Evolutionary conservation across 768 basidiomycete genomes (phyloP).

Genomic region (Collybiopsis luxurians): DNA sequence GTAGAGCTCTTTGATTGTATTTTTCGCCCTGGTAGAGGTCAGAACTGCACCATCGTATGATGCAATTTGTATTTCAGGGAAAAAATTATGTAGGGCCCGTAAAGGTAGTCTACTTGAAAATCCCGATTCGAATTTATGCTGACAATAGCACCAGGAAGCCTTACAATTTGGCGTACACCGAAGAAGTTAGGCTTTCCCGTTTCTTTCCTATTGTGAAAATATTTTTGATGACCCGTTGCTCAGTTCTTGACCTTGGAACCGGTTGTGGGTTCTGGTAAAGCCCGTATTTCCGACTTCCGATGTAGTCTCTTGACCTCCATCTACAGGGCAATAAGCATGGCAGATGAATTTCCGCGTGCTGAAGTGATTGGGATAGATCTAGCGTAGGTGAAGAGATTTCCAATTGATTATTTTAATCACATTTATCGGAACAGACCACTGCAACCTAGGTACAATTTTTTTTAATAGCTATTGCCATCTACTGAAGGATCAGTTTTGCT

Average conservation of each 20-base stretch:
- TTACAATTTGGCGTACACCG: conserved; percentile 50
- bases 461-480: not conserved
- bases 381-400: conserved; percentile 24
- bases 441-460: conserved; percentile 54
- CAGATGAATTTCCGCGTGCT: conserved; percentile 65
- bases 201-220: conserved; percentile 5
- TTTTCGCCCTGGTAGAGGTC: conserved; percentile 44
- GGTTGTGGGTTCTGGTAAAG: conserved; percentile 61
- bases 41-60: conserved; percentile 58
- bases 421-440: conserved; percentile 36
- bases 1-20: not conserved
- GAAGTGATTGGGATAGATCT: conserved; percentile 72
- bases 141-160: conserved; percentile 26
- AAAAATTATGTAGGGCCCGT: conserved; percentile 68
- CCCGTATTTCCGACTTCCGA: not conserved
- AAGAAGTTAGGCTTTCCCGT: conserved; percentile 31
- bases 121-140: too few species aligned
- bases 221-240: conserved; percentile 18
- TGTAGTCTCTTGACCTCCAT: not conserved
- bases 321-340: conserved; percentile 67
- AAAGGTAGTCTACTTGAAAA: conserved; percentile 13
- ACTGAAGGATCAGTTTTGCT: too few species aligned
- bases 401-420: too few species aligned
- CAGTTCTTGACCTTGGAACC: conserved; percentile 67
- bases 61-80: conserved; percentile 65